These are phyloP conservation scores for Cladosporium sp. DNA, from an alignment of 2,329 filamentous ascomycete species.

Conservation along the genomic window DNA sequence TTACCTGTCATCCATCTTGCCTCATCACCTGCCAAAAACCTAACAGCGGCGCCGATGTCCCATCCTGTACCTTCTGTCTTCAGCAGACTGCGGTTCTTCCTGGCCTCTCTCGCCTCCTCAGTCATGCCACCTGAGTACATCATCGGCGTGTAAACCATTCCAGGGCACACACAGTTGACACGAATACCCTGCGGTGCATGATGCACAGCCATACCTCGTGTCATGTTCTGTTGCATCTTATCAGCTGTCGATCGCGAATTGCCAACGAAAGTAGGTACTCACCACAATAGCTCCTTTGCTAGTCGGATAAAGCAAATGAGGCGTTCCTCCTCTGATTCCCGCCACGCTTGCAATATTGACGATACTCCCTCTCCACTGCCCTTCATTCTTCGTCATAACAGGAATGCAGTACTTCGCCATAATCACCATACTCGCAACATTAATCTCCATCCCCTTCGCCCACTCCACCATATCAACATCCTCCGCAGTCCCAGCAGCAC, in stretches of 20 bases:
- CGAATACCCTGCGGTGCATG: conserved; percentile 49
- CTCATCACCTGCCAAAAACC: conserved; percentile 51
- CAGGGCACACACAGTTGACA: conserved; percentile 55
- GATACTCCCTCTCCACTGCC: conserved; percentile 48
- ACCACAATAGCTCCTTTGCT: conserved; percentile 50
- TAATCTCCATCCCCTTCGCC: conserved; percentile 55
- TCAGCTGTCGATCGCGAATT: not conserved
- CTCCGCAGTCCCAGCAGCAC: conserved; percentile 55
- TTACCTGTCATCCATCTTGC: conserved; percentile 45
- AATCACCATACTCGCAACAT: conserved; percentile 62
- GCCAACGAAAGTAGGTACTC: conserved; percentile 8
- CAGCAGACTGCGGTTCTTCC: conserved; percentile 48
- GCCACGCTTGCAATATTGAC: conserved; percentile 63
- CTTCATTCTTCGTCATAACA: conserved; percentile 53
- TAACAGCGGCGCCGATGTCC: conserved; percentile 50
- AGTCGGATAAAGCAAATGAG: conserved; percentile 51
- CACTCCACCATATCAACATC: conserved; percentile 58
- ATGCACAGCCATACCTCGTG: conserved; percentile 53
- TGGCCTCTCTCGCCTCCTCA: conserved; percentile 45
- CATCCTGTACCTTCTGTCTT: conserved; percentile 52
- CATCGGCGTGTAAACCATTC: conserved; percentile 24
- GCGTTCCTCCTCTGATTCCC: conserved; percentile 52
- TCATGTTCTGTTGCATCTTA: conserved; percentile 44
- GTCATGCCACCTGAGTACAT: conserved; percentile 51
- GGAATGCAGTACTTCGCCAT: conserved; percentile 62